A percentile compares a stretch with the other conserved stretches of the same genome.
These are phyloP conservation scores for Clavaria fumosa DNA, from an alignment of 768 basidiomycete species.

Conservation along the genomic window DNA sequence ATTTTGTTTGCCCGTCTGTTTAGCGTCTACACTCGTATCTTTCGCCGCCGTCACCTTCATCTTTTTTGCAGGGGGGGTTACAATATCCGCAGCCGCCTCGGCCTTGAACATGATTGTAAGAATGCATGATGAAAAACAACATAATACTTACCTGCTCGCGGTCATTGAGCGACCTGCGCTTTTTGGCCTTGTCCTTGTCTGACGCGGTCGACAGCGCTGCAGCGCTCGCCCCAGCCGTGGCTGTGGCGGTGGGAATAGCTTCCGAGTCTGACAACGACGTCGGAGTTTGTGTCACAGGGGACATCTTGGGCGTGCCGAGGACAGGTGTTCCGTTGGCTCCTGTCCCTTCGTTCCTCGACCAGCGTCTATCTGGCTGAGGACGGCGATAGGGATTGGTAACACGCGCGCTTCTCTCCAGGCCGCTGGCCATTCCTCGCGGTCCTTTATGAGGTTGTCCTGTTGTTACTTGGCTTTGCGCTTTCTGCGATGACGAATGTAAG, in stretches of 20 bases:
- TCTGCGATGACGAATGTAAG: too few species aligned
- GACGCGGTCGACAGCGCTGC: conserved; percentile 10
- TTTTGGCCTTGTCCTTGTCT: conserved; percentile 25
- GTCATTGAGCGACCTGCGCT: conserved; percentile 19
- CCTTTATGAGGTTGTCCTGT: neutral
- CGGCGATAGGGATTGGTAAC: conserved; percentile 5
- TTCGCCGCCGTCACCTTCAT: too few species aligned
- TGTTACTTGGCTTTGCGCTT: neutral
- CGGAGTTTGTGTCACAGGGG: conserved; percentile 15
- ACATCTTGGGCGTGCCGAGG: conserved; percentile 37
- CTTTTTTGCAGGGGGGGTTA: too few species aligned
- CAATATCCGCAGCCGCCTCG: too few species aligned
- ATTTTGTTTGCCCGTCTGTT: too few species aligned
- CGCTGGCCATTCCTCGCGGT: conserved; percentile 14
- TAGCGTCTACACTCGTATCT: too few species aligned
- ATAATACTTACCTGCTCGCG: conserved; percentile 15
- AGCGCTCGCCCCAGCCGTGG: conserved; percentile 5
- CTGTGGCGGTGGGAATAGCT: conserved; percentile 4
- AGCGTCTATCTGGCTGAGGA: conserved; percentile 11
- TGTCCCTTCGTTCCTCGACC: conserved; percentile 22
- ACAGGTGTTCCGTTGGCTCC: conserved; percentile 64
- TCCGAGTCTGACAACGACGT: conserved; percentile 8
- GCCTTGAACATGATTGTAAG: too few species aligned
- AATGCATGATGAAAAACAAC: neutral
- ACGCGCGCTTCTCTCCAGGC: conserved; percentile 7